Evolutionary conservation across 2,329 filamentous ascomycete species (phyloP).

Genomic region (Bipolaris zeicola): DNA sequence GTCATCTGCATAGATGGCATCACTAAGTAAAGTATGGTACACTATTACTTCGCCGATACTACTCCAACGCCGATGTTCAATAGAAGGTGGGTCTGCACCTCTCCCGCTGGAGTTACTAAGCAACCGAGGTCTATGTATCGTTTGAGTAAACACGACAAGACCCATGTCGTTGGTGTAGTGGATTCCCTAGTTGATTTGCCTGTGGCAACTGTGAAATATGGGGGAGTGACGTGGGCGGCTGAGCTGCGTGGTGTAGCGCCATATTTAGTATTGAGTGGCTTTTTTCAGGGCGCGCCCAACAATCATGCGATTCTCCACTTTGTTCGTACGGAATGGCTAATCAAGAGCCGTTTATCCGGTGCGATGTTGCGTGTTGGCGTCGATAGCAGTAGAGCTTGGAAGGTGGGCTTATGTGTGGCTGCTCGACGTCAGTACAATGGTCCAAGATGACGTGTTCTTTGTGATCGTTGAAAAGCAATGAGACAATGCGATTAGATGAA

Average conservation of each 20-base stretch:
- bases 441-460: constrained; percentile 2
- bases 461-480: not conserved
- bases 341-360: constrained; percentile 11
- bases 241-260: not conserved
- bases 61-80: not conserved
- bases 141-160: not conserved
- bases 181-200: not conserved
- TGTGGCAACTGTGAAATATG: not conserved
- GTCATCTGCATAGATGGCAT: not conserved
- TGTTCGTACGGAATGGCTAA: not conserved
- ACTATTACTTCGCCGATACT: not conserved
- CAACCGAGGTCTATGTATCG: not conserved
- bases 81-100: constrained; percentile 1
- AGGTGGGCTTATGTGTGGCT: not conserved
- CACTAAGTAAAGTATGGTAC: not conserved
- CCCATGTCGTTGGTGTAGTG: not conserved
- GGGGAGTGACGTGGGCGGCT: not conserved
- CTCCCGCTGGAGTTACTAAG: not conserved
- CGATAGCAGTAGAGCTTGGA: constrained; percentile 3
- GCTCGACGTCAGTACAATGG: not conserved
- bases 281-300: not conserved
- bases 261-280: not conserved
- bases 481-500: not conserved
- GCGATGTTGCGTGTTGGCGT: constrained; percentile 9
- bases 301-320: no score